Base-by-base conservation (phyloP, 1,139 yeast species). In the Pichia cactophila region DNA sequence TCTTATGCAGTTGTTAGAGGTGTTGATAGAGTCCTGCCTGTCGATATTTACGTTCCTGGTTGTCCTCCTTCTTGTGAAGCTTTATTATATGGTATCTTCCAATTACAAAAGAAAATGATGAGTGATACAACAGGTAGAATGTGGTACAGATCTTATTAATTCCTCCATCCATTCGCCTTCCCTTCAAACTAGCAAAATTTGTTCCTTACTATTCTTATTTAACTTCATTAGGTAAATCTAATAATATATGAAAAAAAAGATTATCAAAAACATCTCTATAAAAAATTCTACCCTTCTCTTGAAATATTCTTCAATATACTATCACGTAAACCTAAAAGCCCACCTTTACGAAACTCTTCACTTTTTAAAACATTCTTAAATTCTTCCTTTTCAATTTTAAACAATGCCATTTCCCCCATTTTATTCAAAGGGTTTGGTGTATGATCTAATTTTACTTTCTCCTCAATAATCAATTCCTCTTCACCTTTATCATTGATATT, bases 31-130 rank as follows among this genome's bases (percentile, higher is more conserved):
- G 75, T 87, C 53, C 81, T 87, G 42, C 96, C 96, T 12, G 95
- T 87, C 38, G 96, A 87, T 66, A 86, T 87, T 46, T 87, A 86
- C 63, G 95, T 87, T 46, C 96, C 96, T 20, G 96, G 96, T 10
- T 87, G 96, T 70, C 96, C 96, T 28, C 96, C 96, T 47, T 85
- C 95, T 31, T 77, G 90, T 48, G 95, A 87, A 70, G 95, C 95
- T 9, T 81, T 87, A 69, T 80, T 87, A 88, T 87, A 86, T 67
- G 96, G 95, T 54, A 83, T 87, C 42, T 84, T 86, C 76, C 90
- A 84, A 70, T 75, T 87, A 62, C 95, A 86, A 69, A 85, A 84
- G 81, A 87, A 86, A 76, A 86, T 86, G 89, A 78, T 86, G 78
- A 78, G 78, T 66, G 82, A 85, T 55, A 81, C 83, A 69, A 80